Base-by-base conservation (phyloP, 345 rosid species). In the Boechera stricta region DNA sequence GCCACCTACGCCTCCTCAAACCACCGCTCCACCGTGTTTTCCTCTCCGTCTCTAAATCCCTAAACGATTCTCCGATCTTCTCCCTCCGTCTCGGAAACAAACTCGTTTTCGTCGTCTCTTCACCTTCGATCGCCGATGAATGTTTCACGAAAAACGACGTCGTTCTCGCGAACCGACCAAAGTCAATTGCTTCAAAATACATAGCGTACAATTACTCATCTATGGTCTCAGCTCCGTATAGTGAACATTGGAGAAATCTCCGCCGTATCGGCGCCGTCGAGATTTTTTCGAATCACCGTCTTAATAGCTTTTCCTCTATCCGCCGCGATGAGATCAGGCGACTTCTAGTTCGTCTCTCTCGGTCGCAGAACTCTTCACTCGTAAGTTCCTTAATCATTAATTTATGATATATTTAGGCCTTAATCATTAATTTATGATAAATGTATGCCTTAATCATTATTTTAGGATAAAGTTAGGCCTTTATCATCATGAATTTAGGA, bases 81-180 rank as follows among this genome's bases (percentile, higher is more conserved):
- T 62, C 67, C 0, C 67, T 62, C 7, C 51, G 67, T 41, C 67
- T 62, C 5, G 67, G 67, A 4, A 62, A 62, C 67, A 41, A 13
- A 39, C 67, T 62, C 51, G 67, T 62, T 6, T 62, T 39, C 48
- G 67, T 62, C 4, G 67, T 62, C 6, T 62, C 67, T 62, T 62
- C 67, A 11, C 1, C 0, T 3, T 3, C 49, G 7, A 39, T 62
- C 18, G 49, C 29, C 15, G 51, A 62, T 0, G 67, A 62, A 41
- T 62, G 67, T 1, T 62, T 62, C 49, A 62, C 49, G 0, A 41
- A 39, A 26, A 62, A 62, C 51, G 67, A 62, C 18, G 33, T 39
- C 49, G 16, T 62, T 39, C 11, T 62, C 0, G 49, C 67, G 3
- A 62, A 41, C 5, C 49, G 67, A 0, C 6, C 67, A 0, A 62